Conservation (phyloP, 1,139 yeast species). For the Geotrichum candidum region DNA sequence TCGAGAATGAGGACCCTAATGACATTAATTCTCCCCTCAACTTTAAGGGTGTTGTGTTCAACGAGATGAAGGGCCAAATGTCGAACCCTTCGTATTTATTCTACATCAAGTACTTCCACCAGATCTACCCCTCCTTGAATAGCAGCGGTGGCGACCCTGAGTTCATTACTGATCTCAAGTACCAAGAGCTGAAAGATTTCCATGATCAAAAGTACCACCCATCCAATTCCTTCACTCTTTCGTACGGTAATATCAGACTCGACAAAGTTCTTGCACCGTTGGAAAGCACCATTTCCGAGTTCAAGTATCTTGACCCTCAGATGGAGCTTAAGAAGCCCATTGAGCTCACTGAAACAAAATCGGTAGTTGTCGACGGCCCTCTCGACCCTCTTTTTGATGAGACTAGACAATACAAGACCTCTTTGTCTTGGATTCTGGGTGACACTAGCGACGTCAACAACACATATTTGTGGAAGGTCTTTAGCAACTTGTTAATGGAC, state of each 20-base stretch:
- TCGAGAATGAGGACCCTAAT: constrained; percentile 59
- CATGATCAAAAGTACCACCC: constrained; percentile 80
- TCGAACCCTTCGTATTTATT: constrained; percentile 81
- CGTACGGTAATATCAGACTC: constrained; percentile 77
- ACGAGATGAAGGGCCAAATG: constrained; percentile 97
- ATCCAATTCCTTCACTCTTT: constrained; percentile 77
- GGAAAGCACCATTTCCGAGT: constrained; percentile 45
- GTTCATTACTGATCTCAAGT: constrained; percentile 63
- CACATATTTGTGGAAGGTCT: constrained; percentile 65
- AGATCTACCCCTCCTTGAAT: constrained; percentile 77
- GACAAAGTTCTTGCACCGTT: constrained; percentile 56
- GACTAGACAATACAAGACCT: constrained; percentile 66
- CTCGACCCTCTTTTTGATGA: constrained; percentile 74
- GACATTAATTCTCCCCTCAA: constrained; percentile 56
- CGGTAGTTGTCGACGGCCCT: constrained; percentile 59
- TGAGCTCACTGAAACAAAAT: constrained; percentile 34
- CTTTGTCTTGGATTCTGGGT: constrained; percentile 85
- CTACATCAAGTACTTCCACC: constrained; percentile 77
- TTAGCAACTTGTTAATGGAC: constrained; percentile 70
- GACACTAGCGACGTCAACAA: constrained; percentile 63
- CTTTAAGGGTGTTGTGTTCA: constrained; percentile 93
- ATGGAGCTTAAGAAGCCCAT: constrained; percentile 43
- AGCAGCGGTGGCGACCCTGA: constrained; percentile 96
- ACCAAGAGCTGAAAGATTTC: constrained; percentile 70
- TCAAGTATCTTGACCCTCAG: constrained; percentile 34